Percentiles rank a stretch among this genome's conserved stretches.
phyloP scores from a whole-genome alignment of 306 rosid genomes.

The Arachis hypogaea region DNA sequence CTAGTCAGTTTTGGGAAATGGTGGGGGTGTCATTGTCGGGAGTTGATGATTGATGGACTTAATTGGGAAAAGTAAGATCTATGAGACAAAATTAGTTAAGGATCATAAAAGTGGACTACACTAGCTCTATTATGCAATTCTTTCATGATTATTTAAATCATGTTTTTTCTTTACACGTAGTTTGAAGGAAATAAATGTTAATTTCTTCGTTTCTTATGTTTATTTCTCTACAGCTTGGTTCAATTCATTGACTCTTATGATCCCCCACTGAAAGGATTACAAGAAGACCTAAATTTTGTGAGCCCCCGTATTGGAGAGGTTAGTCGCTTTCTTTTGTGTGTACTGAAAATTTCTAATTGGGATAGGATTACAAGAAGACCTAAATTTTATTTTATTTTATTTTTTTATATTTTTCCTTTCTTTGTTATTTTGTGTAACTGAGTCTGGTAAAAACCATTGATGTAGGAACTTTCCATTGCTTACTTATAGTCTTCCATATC shows the following conservation, averaged over 20 bases:
- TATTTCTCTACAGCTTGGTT: slow-evolving; percentile 70
- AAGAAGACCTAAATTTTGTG: slow-evolving; percentile 95
- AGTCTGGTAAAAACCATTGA: slow-evolving; percentile 7
- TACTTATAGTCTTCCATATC: slow-evolving; percentile 20
- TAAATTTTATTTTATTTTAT: background rate
- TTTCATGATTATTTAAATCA: slow-evolving; percentile 7
- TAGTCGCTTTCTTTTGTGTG: slow-evolving; percentile 45
- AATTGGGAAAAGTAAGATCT: background rate
- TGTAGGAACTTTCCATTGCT: slow-evolving; percentile 1
- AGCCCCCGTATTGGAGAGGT: slow-evolving; percentile 99
- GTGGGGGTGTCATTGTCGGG: no score
- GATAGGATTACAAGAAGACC: background rate
- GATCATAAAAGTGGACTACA: slow-evolving; percentile 19
- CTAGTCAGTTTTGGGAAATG: no score
- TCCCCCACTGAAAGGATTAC: slow-evolving; percentile 93
- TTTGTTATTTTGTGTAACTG: background rate
- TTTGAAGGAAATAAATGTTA: slow-evolving; percentile 30
- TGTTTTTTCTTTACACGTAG: background rate
- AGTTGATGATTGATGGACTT: no score
- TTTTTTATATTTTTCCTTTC: slow-evolving; percentile 28
- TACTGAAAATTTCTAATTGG: background rate
- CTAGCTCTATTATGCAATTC: slow-evolving; percentile 9
- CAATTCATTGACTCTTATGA: slow-evolving; percentile 93
- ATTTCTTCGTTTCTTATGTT: slow-evolving; percentile 31
- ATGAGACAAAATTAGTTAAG: background rate